These are phyloP conservation scores for Naegleria gruberi DNA, from an alignment of 208 protist species.

Conservation along the genomic window DNA sequence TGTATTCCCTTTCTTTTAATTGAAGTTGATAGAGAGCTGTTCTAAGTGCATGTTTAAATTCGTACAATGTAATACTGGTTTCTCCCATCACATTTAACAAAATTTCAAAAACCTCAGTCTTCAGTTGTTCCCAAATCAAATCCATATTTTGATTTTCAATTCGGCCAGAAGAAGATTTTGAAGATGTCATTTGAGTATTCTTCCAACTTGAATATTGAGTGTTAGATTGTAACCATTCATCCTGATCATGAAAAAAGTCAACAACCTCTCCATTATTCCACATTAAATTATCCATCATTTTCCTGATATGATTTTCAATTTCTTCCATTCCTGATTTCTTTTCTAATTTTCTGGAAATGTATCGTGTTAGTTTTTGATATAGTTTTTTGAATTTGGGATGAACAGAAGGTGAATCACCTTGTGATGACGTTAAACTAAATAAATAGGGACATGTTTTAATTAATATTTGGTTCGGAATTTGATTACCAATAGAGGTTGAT, in stretches of 20 bases:
- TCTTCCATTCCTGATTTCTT: neutral
- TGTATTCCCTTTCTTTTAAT: neutral
- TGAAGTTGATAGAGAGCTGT: neutral
- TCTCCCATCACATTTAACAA: neutral
- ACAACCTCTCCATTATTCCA: neutral
- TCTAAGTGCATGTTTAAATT: neutral
- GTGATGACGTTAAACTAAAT: too few species aligned
- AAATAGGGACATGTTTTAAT: too few species aligned
- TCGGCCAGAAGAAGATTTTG: too few species aligned
- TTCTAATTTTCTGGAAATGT: neutral
- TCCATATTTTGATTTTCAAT: too few species aligned
- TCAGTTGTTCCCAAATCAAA: neutral
- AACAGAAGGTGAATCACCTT: too few species aligned
- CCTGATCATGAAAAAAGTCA: neutral
- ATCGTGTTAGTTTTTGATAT: neutral
- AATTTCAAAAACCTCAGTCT: neutral
- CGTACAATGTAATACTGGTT: neutral
- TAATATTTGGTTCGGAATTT: too few species aligned
- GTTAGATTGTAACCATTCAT: neutral
- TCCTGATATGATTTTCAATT: neutral
- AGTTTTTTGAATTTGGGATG: neutral
- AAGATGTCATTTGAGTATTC: neutral
- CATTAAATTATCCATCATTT: neutral
- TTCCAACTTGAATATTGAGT: neutral
- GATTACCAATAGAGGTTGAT: too few species aligned